Percentiles rank a stretch among this genome's conserved stretches.
These are phyloP conservation scores for Pyronema omphalodes DNA, from an alignment of 495 filamentous ascomycete species.

Conservation along the genomic window DNA sequence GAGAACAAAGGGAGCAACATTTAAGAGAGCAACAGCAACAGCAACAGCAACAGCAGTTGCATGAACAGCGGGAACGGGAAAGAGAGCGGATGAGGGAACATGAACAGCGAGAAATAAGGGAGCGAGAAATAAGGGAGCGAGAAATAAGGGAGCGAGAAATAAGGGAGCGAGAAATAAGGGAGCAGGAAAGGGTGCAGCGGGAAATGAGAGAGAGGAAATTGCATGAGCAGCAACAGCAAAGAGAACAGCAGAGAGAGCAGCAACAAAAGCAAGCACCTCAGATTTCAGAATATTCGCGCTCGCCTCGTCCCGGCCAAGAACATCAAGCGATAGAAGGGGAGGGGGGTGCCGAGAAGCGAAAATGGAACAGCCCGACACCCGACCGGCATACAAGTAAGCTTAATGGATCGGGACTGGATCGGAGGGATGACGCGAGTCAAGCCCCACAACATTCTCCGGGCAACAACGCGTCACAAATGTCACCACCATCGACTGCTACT, in stretches of 20 bases:
- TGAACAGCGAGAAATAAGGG: constrained; percentile 3
- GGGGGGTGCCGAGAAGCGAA: constrained; percentile 14
- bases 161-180: background rate
- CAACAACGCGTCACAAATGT: constrained; percentile 12
- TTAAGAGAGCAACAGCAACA: constrained; percentile 5
- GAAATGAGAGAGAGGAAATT: background rate
- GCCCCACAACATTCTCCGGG: constrained; percentile 9
- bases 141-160: background rate
- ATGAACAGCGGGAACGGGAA: background rate
- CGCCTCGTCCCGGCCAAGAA: constrained; percentile 9
- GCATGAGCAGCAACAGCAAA: constrained; percentile 1
- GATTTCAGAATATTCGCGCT: constrained; percentile 8
- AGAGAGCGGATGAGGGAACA: too few relatives aligned
- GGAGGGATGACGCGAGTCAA: constrained; percentile 27
- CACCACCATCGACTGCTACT: background rate
- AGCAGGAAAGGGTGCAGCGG: constrained; percentile 1
- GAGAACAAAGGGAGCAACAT: background rate
- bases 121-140: constrained; percentile 6
- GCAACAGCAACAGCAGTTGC: background rate
- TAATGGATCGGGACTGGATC: constrained; percentile 27
- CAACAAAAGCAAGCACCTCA: constrained; percentile 2
- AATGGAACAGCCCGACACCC: constrained; percentile 18
- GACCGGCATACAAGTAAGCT: constrained; percentile 29
- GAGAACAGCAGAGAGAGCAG: constrained; percentile 3
- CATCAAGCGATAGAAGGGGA: constrained; percentile 20